Base-by-base conservation (phyloP, 306 rosid species). In the Fagus crenata region DNA sequence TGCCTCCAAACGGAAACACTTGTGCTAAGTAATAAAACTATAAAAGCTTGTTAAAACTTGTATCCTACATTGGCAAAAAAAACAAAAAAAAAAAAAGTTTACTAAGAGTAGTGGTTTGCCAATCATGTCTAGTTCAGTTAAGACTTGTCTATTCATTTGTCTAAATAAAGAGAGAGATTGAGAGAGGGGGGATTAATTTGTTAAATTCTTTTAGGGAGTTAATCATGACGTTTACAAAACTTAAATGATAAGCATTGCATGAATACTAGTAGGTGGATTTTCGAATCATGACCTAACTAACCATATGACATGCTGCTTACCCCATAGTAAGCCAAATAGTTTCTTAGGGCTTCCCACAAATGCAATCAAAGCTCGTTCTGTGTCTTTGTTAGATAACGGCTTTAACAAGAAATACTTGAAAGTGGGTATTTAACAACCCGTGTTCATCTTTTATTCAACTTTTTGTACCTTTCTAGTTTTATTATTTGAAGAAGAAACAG, bases 271-370 rank as follows among this genome's bases (percentile, higher is more conserved):
- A 72, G 85, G 84, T 87, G 82, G 64, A 84, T 80, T 78, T 85
- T 80, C 56, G 59, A 81, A 81, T 68, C 82, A 85, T 70, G 86
- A 93, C 92, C 97, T 82, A 90, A 90, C 97, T 56, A 86, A 79
- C 83, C 85, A 35, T 14, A 77, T 75, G 96, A 89, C 96, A 78
- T 88, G 76, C 55, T 71, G 89, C 96, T 90, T 73, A 92, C 90
- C n/a, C 80, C 13, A 64, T 32, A 72, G 60, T 54, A n/a, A 67
- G 37, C 32, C 39, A 49, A 55, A 64, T 3, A 13, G 18, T 58
- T 71, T 49, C 12, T 5, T 35, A 13, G 8, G 37, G 54, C 73
- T 72, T 61, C 53, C 49, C 70, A 14, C 63, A 28, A 17, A 74
- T 22, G 43, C 76, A 77, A 80, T 77, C 74, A 81, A 75, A 28